Percentiles rank a stretch among this genome's conserved stretches.
Conservation (phyloP, 768 basidiomycete species). For the Trametes meyenii region DNA sequence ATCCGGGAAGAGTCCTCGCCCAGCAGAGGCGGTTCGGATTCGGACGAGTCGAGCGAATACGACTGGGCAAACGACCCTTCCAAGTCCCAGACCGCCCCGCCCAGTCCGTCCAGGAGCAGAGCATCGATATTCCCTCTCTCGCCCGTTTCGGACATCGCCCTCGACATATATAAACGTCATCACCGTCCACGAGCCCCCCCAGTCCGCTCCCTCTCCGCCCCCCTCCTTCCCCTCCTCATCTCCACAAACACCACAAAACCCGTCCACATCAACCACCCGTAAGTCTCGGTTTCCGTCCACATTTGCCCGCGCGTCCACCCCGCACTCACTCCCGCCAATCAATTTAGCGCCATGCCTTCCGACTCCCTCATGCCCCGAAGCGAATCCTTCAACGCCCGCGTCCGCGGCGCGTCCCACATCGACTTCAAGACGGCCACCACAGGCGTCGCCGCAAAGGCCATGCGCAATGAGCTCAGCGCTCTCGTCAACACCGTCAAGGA, state of each 20-base stretch:
- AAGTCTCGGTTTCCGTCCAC: constrained; percentile 24
- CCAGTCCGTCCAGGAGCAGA: constrained; percentile 10
- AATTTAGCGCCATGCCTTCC: constrained; percentile 44
- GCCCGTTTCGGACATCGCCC: constrained; percentile 25
- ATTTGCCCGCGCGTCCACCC: constrained; percentile 23
- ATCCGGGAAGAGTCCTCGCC: constrained; percentile 52
- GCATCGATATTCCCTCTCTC: constrained; percentile 19
- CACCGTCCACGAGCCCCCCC: constrained; percentile 54
- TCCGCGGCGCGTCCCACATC: constrained; percentile 78
- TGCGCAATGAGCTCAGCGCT: constrained; percentile 97
- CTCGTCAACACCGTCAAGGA: constrained; percentile 89
- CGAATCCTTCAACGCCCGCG: constrained; percentile 72
- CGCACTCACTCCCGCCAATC: constrained; percentile 33
- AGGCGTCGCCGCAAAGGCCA: constrained; percentile 76
- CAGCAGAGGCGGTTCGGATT: constrained; percentile 10
- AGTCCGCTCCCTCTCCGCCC: constrained; percentile 53
- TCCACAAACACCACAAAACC: constrained; percentile 67
- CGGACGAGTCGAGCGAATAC: constrained; percentile 19
- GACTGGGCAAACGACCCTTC: not conserved
- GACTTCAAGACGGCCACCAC: constrained; percentile 96
- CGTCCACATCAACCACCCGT: constrained; percentile 51
- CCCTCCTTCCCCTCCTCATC: constrained; percentile 51
- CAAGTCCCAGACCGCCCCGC: constrained; percentile 34
- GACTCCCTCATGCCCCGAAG: constrained; percentile 55
- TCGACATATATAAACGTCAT: constrained; percentile 61